Base-by-base conservation (phyloP, 108 stramenopile genomes). In the Nitzschia putrida region DNA sequence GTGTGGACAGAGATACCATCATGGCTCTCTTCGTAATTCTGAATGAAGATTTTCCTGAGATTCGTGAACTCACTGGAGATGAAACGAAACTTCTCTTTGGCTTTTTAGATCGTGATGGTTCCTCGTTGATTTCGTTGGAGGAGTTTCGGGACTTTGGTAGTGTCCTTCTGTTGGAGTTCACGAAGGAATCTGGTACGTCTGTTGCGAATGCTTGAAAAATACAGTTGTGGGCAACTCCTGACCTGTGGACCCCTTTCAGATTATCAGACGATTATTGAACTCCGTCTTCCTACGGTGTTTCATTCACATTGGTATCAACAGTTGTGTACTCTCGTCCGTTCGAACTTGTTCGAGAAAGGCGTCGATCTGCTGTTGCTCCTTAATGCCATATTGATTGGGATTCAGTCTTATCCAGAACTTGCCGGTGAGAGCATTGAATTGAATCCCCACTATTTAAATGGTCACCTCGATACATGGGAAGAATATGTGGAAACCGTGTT, bases 1-100 rank as follows among this genome's bases (percentile, higher is more conserved):
- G 8, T 4, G 74, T 94, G 18, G 63, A 64, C 50, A 77, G 77
- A 29, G 74, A 88, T 24, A 78, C 84, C 14, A 70, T 94, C 12
- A 88, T 89, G 90, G 77, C 73, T 42, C 49, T 88, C 6, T 84
- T 86, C 49, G 22, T 59, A 7, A 81, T 89, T 64, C 61, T 94
- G 29, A 90, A 94, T 67, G 66, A 86, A 64, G 88, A 94, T 66
- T 80, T 85, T 37, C 82, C 86, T n/a, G 81, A 90, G 53, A 80
- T 93, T 53, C 74, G 77, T 16, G 22, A 26, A 11, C 63, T 88
- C 16, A 83, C 87, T 5, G 40, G 69, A 1, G 86, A 85, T 8
- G 80, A 85, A 38, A 81, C 76, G 58, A 68, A 57, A 18, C 65
- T 86, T 10, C 21, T 83, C 41, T 91, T 82, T 63, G 82, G 61